Evolutionary conservation across 2,329 filamentous ascomycete species (phyloP).

Genomic region (Neoarthrinium moseri): DNA sequence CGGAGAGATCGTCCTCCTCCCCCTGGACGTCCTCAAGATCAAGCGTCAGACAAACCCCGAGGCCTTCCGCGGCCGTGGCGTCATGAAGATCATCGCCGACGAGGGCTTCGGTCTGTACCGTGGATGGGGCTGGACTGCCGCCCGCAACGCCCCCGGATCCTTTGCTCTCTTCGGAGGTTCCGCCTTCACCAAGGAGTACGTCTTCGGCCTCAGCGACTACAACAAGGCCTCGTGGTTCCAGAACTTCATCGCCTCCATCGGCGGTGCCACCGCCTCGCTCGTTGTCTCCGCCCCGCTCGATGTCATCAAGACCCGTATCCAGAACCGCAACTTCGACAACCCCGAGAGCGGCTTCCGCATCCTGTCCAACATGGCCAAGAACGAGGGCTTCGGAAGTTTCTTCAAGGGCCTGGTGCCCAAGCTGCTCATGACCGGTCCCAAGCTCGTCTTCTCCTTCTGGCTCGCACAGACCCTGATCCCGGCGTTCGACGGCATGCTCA

Average conservation of each 20-base stretch:
- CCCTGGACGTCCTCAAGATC: conserved; percentile 97
- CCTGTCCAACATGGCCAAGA: conserved; percentile 85
- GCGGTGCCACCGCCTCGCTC: conserved; percentile 91
- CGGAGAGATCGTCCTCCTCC: conserved; percentile 92
- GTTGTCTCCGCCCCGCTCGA: conserved; percentile 94
- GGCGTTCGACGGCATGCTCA: conserved; percentile 65
- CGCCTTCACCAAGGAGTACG: conserved; percentile 95
- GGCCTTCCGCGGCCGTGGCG: conserved; percentile 89
- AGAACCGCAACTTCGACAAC: conserved; percentile 98
- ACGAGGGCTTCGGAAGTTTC: conserved; percentile 84
- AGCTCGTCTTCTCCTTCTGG: conserved; percentile 99
- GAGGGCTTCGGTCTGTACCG: conserved; percentile 96
- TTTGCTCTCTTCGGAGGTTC: conserved; percentile 98
- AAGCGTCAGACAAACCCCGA: conserved; percentile 99
- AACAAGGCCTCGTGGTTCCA: conserved; percentile 92
- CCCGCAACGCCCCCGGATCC: conserved; percentile 92
- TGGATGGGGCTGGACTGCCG: conserved; percentile 96
- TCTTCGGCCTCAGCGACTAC: conserved; percentile 89
- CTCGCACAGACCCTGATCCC: conserved; percentile 97
- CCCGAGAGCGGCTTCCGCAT: conserved; percentile 93
- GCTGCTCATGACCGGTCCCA: conserved; percentile 98
- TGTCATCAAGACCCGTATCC: conserved; percentile 97
- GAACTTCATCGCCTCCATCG: conserved; percentile 96
- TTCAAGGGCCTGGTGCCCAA: conserved; percentile 98
- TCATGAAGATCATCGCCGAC: conserved; percentile 85